phyloP scores from a whole-genome alignment of 1,139 yeast species.

The Pichia sp. region DNA sequence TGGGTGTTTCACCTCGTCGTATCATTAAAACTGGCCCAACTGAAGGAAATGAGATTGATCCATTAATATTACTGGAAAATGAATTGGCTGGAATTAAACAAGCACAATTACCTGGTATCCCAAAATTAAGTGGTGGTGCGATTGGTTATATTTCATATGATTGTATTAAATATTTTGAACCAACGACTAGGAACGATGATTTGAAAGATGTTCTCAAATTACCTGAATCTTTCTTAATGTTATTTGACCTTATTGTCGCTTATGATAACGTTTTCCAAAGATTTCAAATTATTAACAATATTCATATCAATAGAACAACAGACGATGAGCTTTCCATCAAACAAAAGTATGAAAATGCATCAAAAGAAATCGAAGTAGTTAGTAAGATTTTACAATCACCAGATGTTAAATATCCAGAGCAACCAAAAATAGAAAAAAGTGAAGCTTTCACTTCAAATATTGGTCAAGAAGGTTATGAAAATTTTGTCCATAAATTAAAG shows the following conservation, averaged over 20 bases:
- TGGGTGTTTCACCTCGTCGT: conserved; percentile 80
- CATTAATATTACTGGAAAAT: conserved; percentile 63
- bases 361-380: conserved; percentile 49
- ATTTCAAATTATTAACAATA: conserved; percentile 81
- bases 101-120: conserved; percentile 74
- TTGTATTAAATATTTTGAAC: conserved; percentile 93
- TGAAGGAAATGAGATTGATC: conserved; percentile 60
- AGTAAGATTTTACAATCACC: conserved; percentile 45
- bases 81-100: conserved; percentile 62
- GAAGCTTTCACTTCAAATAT: conserved; percentile 78
- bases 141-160: conserved; percentile 93
- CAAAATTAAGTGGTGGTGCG: conserved; percentile 90
- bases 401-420: conserved; percentile 51
- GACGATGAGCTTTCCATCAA: conserved; percentile 39
- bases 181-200: conserved; percentile 65
- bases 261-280: conserved; percentile 92
- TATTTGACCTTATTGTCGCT: conserved; percentile 83
- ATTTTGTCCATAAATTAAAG: conserved; percentile 67
- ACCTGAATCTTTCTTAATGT: conserved; percentile 90
- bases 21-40: conserved; percentile 72
- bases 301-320: conserved; percentile 37
- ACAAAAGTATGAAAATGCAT: conserved; percentile 50
- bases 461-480: conserved; percentile 89
- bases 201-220: conserved; percentile 72
- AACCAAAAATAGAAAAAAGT: conserved; percentile 58